Conservation (phyloP, 129 eudicot species). For the Lactuca saligna region DNA sequence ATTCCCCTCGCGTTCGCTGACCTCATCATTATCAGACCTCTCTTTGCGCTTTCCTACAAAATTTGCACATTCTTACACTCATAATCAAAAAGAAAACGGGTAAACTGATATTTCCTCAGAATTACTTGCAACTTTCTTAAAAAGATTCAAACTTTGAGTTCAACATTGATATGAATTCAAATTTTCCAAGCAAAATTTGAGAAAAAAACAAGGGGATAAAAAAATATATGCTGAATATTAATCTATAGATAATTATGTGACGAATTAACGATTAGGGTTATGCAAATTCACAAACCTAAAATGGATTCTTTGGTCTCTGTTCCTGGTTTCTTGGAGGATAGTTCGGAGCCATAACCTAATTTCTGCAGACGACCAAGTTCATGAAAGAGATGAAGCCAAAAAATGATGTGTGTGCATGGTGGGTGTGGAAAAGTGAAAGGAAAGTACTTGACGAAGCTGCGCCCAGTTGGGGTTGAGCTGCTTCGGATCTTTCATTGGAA, state of each 20-base stretch:
- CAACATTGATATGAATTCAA: background rate
- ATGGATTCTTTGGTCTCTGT: conserved; percentile 30
- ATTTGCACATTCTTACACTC: conserved; percentile 12
- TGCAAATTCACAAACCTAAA: conserved; percentile 39
- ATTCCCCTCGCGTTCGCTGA: conserved; percentile 44
- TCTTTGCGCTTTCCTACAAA: conserved; percentile 80
- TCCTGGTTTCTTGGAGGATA: conserved; percentile 31
- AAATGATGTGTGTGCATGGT: background rate
- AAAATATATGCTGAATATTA: background rate
- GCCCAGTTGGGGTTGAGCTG: conserved; percentile 93
- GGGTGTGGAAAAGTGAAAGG: background rate
- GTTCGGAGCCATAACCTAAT: conserved; percentile 46
- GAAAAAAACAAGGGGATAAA: background rate
- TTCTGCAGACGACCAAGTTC: conserved; percentile 43
- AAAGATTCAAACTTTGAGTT: conserved; percentile 13
- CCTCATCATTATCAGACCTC: conserved; percentile 47
- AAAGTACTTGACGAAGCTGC: conserved; percentile 64
- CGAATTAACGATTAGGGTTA: background rate
- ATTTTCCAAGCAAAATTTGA: background rate
- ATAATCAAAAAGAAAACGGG: background rate
- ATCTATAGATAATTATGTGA: background rate
- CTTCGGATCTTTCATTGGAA: conserved; percentile 41
- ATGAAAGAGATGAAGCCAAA: background rate
- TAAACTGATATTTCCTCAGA: background rate
- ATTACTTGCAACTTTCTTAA: background rate